Percentiles rank a stretch among this genome's conserved stretches.
phyloP scores from a whole-genome alignment of 164 flowering plant genomes.

The Vitis rotundifolia region DNA sequence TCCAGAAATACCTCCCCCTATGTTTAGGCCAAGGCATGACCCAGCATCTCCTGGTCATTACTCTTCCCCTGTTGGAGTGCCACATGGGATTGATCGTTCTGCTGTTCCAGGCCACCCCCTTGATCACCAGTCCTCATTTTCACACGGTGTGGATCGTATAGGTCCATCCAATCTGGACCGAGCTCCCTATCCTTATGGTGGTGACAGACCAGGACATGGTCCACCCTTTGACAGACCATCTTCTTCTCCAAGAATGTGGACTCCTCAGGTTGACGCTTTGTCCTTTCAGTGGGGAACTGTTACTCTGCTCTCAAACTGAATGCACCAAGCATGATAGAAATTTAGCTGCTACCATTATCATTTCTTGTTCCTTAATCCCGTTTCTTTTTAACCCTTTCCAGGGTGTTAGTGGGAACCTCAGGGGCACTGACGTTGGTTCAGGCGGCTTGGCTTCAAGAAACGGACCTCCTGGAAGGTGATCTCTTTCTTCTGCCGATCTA shows the following conservation, averaged over 20 bases:
- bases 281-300: neutral
- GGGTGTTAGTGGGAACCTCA: conserved; percentile 28
- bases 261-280: conserved; percentile 35
- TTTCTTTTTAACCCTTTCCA: conserved; percentile 7
- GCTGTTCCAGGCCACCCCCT: conserved; percentile 26
- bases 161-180: conserved; percentile 27
- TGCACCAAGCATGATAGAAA: neutral
- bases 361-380: neutral
- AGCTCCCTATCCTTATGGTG: conserved; percentile 28
- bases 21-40: conserved; percentile 43
- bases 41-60: conserved; percentile 43
- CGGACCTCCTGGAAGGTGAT: conserved; percentile 25
- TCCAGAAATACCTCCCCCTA: conserved; percentile 38
- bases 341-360: neutral
- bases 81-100: conserved; percentile 31
- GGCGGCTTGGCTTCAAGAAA: conserved; percentile 26
- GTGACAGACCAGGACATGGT: conserved; percentile 40
- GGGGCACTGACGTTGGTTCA: conserved; percentile 34
- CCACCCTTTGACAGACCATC: conserved; percentile 37
- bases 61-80: conserved; percentile 31
- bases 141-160: conserved; percentile 32
- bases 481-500: neutral
- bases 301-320: neutral
- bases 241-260: conserved; percentile 54
- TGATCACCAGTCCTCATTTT: conserved; percentile 36